phyloP scores from a whole-genome alignment of 495 filamentous ascomycete species.

The Tetracladium marchalianum region DNA sequence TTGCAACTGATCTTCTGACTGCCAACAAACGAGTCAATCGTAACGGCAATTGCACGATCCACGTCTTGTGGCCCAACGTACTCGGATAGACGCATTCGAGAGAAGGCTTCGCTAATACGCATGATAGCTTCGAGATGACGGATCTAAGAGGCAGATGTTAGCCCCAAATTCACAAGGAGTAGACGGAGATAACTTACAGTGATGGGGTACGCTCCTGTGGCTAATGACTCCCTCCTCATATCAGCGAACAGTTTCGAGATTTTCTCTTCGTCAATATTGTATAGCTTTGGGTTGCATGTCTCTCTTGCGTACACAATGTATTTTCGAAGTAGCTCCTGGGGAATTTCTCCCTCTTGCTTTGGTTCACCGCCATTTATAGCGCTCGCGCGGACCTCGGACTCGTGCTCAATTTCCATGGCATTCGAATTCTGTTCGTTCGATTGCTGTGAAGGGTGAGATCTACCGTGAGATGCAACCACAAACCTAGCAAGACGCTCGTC shows the following conservation, averaged over 20 bases:
- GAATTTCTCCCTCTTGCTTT: slow-evolving; percentile 68
- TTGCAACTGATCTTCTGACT: slow-evolving; percentile 97
- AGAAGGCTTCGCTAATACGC: slow-evolving; percentile 85
- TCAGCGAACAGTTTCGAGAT: slow-evolving; percentile 89
- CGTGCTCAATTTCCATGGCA: slow-evolving; percentile 28
- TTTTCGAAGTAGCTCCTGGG: slow-evolving; percentile 87
- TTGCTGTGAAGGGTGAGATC: slow-evolving; percentile 64
- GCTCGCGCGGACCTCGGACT: slow-evolving; percentile 10
- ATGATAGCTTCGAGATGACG: slow-evolving; percentile 97
- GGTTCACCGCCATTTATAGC: slow-evolving; percentile 38
- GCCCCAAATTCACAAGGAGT: background rate
- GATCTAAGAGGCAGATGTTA: slow-evolving; percentile 45
- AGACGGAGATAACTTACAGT: slow-evolving; percentile 53
- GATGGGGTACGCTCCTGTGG: slow-evolving; percentile 94
- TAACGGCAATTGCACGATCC: slow-evolving; percentile 93
- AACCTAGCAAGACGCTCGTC: slow-evolving; percentile 93
- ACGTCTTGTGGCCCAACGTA: slow-evolving; percentile 86
- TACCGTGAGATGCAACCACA: slow-evolving; percentile 85
- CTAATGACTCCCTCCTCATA: slow-evolving; percentile 85
- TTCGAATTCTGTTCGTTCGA: slow-evolving; percentile 44
- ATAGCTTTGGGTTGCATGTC: slow-evolving; percentile 81
- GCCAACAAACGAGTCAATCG: slow-evolving; percentile 91
- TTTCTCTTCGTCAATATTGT: slow-evolving; percentile 98
- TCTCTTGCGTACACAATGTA: slow-evolving; percentile 96
- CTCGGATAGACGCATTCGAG: slow-evolving; percentile 90